Percentiles rank a stretch among this genome's conserved stretches.
These are phyloP conservation scores for Mortierella sp. DNA, from an alignment of 371 early-diverging fungal genomes.

Conservation along the genomic window DNA sequence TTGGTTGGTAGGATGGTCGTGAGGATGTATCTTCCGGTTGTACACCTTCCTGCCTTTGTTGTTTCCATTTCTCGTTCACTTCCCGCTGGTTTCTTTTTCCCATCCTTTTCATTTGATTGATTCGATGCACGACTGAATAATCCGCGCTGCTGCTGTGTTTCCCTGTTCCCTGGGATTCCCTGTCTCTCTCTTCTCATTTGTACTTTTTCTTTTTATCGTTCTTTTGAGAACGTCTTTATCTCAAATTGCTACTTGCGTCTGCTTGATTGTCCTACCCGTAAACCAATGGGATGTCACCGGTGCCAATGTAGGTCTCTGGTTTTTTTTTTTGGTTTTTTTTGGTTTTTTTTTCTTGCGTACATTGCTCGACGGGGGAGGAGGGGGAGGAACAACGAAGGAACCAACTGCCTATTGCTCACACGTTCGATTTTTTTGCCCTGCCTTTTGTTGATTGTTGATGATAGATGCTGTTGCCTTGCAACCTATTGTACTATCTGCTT, in stretches of 20 bases:
- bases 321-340: not conserved
- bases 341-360: not conserved
- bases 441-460: not conserved
- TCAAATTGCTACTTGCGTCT: not conserved
- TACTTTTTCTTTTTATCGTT: not conserved
- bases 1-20: no score
- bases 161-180: no score
- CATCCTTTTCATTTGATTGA: no score
- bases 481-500: not conserved
- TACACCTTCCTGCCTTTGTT: not conserved
- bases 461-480: not conserved
- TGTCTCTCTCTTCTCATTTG: not conserved
- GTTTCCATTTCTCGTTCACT: not conserved
- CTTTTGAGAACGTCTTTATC: not conserved
- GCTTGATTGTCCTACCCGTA: not conserved
- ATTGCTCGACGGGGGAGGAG: not conserved
- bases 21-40: not conserved
- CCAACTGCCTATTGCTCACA: not conserved
- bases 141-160: not conserved
- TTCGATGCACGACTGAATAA: no score
- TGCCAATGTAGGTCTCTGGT: not conserved
- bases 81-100: no score
- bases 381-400: not conserved
- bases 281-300: not conserved
- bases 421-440: not conserved